phyloP scores from a whole-genome alignment of 768 basidiomycete genomes.

The Artomyces pyxidatus region DNA sequence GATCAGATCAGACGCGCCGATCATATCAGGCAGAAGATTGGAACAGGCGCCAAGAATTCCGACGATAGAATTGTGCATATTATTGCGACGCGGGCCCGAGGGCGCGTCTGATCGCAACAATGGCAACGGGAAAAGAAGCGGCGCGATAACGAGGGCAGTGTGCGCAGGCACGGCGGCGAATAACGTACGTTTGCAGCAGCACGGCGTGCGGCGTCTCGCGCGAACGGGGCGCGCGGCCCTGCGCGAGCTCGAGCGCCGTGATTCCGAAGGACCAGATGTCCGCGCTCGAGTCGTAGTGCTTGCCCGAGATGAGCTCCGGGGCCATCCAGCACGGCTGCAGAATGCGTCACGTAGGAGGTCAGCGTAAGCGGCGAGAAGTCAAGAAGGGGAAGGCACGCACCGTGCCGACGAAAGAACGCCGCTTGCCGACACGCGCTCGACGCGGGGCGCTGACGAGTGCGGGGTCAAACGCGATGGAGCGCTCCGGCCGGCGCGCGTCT shows the following conservation, averaged over 20 bases:
- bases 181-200: conserved; percentile 60
- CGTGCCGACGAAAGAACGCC: conserved; percentile 91
- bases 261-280: conserved; percentile 98
- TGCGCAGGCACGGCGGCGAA: background rate
- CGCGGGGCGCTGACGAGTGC: conserved; percentile 3
- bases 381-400: conserved; percentile 30
- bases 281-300: conserved; percentile 75
- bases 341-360: background rate
- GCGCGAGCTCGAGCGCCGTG: conserved; percentile 83
- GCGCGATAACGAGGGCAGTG: background rate
- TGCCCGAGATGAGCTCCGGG: conserved; percentile 83
- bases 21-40: no score
- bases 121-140: no score
- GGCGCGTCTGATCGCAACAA: no score
- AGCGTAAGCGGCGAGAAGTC: background rate
- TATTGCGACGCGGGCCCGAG: no score
- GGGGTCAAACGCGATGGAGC: conserved; percentile 28
- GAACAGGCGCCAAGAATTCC: no score
- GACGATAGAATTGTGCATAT: no score
- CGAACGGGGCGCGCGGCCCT: conserved; percentile 82
- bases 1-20: background rate
- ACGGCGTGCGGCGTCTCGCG: conserved; percentile 67
- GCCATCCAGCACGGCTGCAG: conserved; percentile 92
- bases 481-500: conserved; percentile 18
- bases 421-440: conserved; percentile 55